Percentiles rank a stretch among this genome's conserved stretches.
phyloP scores from a whole-genome alignment of 768 basidiomycete genomes.

The Trametes maxima region DNA sequence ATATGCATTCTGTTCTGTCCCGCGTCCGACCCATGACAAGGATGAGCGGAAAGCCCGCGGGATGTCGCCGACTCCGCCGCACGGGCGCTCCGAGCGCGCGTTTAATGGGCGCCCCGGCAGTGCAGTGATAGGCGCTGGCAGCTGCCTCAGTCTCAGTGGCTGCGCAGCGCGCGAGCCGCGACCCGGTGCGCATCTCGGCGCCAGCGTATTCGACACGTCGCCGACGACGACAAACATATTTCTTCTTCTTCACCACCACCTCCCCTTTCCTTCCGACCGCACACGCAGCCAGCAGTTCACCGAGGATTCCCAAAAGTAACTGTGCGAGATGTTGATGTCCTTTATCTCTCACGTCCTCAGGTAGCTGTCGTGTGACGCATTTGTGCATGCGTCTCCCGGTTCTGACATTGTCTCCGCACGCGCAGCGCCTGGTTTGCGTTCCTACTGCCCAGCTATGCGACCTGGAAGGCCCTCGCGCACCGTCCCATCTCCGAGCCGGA shows the following conservation, averaged over 20 bases:
- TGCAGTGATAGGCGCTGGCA: neutral
- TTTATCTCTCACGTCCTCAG: conserved; percentile 52
- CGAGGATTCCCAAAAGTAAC: neutral
- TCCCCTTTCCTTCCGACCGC: neutral
- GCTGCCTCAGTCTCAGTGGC: neutral
- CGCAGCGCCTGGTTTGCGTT: conserved; percentile 73
- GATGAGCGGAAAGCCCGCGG: neutral
- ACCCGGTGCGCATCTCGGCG: neutral
- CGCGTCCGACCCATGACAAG: neutral
- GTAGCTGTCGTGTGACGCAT: conserved; percentile 35
- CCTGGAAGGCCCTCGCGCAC: conserved; percentile 66
- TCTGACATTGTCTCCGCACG: conserved; percentile 6
- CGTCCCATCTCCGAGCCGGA: conserved; percentile 53
- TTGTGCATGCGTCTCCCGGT: neutral
- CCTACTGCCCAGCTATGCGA: conserved; percentile 61
- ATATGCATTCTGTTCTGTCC: neutral
- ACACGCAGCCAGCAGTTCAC: neutral
- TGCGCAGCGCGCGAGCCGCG: conserved; percentile 9
- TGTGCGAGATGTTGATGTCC: conserved; percentile 48
- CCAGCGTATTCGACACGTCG: neutral
- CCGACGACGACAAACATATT: conserved; percentile 4
- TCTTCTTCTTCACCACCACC: neutral
- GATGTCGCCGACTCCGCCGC: neutral
- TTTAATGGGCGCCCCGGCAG: conserved; percentile 1
- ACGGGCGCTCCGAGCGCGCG: conserved; percentile 19